Conservation (phyloP, 139 green algal species). For the Closterium sp. region DNA sequence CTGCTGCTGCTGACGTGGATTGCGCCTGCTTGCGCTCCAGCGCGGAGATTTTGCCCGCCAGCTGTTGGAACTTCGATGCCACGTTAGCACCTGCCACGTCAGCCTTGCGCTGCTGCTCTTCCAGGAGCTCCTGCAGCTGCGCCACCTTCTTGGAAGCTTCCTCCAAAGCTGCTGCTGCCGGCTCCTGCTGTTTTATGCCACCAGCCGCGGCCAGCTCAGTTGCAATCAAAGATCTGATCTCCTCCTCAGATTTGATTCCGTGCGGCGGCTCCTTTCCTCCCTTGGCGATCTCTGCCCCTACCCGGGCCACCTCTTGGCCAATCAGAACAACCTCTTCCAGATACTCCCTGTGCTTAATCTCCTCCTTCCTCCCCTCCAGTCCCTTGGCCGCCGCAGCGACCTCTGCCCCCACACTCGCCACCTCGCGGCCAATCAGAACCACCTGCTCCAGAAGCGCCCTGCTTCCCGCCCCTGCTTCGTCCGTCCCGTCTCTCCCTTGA, state of each 20-base stretch:
- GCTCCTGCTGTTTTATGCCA: not conserved
- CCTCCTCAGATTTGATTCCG: not conserved
- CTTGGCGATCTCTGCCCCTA: not conserved
- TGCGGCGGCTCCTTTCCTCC: not conserved
- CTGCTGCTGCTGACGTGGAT: not conserved
- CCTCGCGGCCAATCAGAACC: not conserved
- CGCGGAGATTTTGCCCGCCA: not conserved
- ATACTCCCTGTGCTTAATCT: not conserved
- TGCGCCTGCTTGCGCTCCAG: not conserved
- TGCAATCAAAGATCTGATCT: not conserved
- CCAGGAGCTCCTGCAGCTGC: not conserved
- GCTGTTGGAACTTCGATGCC: not conserved
- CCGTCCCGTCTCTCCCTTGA: too few species aligned
- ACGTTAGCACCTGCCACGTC: not conserved
- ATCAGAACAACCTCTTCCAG: not conserved
- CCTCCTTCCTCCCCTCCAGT: not conserved
- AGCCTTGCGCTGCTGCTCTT: not conserved
- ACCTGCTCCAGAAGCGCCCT: not conserved
- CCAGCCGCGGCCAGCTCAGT: not conserved
- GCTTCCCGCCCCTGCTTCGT: not conserved
- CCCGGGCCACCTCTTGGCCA: not conserved
- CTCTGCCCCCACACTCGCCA: not conserved
- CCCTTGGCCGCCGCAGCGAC: not conserved
- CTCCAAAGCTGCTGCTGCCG: not conserved
- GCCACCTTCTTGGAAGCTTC: not conserved